A percentile compares a stretch with the other conserved stretches of the same genome.
These are phyloP conservation scores for Rostrohypoxylon terebratum DNA, from an alignment of 495 filamentous ascomycete genomes.

Conservation along the genomic window DNA sequence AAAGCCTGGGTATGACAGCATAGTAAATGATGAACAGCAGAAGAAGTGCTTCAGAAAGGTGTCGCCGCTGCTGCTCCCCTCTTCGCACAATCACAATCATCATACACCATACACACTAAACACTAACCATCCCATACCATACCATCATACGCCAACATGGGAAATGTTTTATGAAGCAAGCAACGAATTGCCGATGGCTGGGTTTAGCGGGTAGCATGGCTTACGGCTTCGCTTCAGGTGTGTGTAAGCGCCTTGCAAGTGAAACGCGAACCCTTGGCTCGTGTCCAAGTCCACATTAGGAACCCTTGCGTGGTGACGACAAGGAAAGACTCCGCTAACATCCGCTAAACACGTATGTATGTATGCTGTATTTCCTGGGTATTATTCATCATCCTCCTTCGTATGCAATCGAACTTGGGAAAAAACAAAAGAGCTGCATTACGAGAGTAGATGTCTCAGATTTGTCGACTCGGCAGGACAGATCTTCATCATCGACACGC, in stretches of 20 bases:
- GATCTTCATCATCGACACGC: slow-evolving; percentile 38
- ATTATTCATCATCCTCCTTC: slow-evolving; percentile 31
- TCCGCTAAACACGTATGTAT: too few species aligned
- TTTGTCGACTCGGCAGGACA: slow-evolving; percentile 34
- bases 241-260: slow-evolving; percentile 43
- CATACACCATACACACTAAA: background rate
- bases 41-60: background rate
- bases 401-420: slow-evolving; percentile 16
- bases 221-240: slow-evolving; percentile 37
- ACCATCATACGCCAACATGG: slow-evolving; percentile 8
- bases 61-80: background rate
- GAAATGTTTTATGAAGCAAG: slow-evolving; percentile 31
- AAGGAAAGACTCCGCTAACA: slow-evolving; percentile 12
- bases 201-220: background rate
- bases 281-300: slow-evolving; percentile 36
- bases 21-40: slow-evolving; percentile 7
- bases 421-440: slow-evolving; percentile 17
- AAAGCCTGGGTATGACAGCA: slow-evolving; percentile 12
- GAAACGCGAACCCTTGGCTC: slow-evolving; percentile 47
- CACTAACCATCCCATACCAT: too few species aligned
- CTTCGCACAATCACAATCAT: slow-evolving; percentile 10
- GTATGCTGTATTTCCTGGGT: slow-evolving; percentile 14
- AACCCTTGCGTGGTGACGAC: slow-evolving; percentile 30
- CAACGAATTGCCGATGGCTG: slow-evolving; percentile 33
- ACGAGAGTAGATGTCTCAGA: slow-evolving; percentile 42